Base-by-base conservation (phyloP, 176 grass and related monocot species). In the Zoysia pacifica region DNA sequence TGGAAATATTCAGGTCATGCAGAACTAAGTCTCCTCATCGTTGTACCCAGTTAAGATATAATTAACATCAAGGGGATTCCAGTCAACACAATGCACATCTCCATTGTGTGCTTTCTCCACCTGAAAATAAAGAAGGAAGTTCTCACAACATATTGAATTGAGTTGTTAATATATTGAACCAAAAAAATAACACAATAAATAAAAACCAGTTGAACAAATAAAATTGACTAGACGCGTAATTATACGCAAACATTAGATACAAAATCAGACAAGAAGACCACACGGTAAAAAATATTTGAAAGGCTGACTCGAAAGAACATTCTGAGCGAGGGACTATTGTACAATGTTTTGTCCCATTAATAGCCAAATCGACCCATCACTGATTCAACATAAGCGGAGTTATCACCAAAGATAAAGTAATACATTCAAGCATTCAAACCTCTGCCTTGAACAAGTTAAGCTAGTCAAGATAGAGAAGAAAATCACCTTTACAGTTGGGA, bases 21-120 rank as follows among this genome's bases (percentile, higher is more conserved):
- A 74, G 48, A 84, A 84, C 1, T 64, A 69, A 71, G 37, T 10
- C 62, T 71, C 80, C 59, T 72, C 15, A 46, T 20, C n/a, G 53
- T 81, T 40, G 67, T 93, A 95, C 92, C 96, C 96, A 75, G 96
- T 99, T 84, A 99, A 87, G 79, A 99, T 95, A 86, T 94, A 89
- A 70, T 99, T 93, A 53, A 65, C 77, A 70, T 99, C 84, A 73
- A 87, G 90, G n/a, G 84, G 77, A 74, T 95, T 99, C 96, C 96
- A 99, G 61, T 99, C 96, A 4, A 99, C 86, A 70, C 96, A 95
- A 81, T 99, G 96, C 91, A 99, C 87, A 38, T 99, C 92, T 75
- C 83, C 91, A 87, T 89, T 76, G 70, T 95, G 92, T 75, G 92
- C 96, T 87, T 99, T 99, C 84, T 95, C 90, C 88, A 95, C 92